A percentile compares a stretch with the other conserved stretches of the same genome.
phyloP scores from a whole-genome alignment of 1,284 basidiomycete species.

The Microbotryum lychnidis-dioicae region DNA sequence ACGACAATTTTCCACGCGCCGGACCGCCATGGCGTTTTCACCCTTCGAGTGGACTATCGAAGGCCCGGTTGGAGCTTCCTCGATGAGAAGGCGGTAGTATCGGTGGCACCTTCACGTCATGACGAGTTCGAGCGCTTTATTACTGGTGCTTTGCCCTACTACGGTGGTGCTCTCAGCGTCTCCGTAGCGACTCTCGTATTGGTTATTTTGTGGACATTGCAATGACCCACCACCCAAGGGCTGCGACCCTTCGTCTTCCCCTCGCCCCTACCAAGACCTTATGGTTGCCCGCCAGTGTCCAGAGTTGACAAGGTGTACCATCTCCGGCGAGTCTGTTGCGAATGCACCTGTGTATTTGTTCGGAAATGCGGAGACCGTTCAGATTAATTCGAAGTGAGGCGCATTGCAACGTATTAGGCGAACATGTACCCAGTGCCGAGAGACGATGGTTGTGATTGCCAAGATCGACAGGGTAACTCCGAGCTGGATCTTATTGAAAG shows the following conservation, averaged over 20 bases:
- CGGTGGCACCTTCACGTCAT: constrained; percentile 86
- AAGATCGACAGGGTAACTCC: constrained; percentile 71
- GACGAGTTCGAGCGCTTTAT: constrained; percentile 93
- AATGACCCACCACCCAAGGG: not conserved
- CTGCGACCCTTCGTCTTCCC: not conserved
- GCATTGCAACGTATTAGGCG: too few relatives aligned
- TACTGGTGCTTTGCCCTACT: constrained; percentile 90
- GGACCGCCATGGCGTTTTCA: constrained; percentile 95
- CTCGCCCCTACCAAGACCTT: not conserved
- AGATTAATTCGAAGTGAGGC: too few relatives aligned
- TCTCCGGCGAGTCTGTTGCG: not conserved
- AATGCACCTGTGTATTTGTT: not conserved
- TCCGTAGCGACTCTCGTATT: constrained; percentile 76
- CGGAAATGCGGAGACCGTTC: too few relatives aligned
- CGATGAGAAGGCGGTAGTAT: constrained; percentile 59
- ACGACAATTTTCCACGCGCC: constrained; percentile 72
- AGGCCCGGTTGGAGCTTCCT: constrained; percentile 75
- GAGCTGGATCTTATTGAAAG: constrained; percentile 89
- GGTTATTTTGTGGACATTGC: constrained; percentile 59
- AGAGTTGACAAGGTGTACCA: not conserved
- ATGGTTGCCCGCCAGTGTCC: not conserved
- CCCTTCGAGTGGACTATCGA: constrained; percentile 82
- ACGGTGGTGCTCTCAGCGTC: constrained; percentile 78
- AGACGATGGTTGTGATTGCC: constrained; percentile 45
- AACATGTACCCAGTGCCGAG: too few relatives aligned